Evolutionary conservation across 768 basidiomycete species (phyloP), one percentile per base, ranked within the genome.

Genomic region (Harrya chromipes): DNA sequence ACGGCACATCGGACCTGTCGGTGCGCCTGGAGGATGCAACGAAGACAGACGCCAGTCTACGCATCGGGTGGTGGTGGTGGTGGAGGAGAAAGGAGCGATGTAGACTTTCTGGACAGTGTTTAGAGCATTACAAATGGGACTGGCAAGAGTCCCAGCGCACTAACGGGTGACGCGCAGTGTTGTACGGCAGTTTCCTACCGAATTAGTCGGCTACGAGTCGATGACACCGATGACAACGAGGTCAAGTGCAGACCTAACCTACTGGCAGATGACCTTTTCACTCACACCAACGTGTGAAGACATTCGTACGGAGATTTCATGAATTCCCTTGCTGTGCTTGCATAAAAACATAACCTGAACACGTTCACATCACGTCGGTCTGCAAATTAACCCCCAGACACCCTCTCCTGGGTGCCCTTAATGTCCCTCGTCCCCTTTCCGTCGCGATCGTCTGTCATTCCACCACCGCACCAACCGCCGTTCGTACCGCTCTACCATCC

Each of bases 401-500:
- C 44, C 42, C 40, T 31, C 24, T 27, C 37, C n/a, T 35, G 43
- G 12, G 19, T 27, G 27, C 52, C 60, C 43, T 58, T 61, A 61
- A 61, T 54, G 46, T 49, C 46, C 54, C 37, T 45, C 40, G 9
- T 16, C 37, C 35, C 45, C 50, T 39, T 29, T 54, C 40, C 46
- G 44, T 46, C 40, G 57, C 49, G 55, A 43, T 49, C 64, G 62
- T 49, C 63, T 57, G 16, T 49, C 52, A 29, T 63, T 67, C 75
- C 74, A 74, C 78, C 81, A 79, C 46, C 74, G 69, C 55, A 70
- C 58, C 31, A 92, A 52, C 43, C 87, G 71, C 52, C 80, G 71
- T 68, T 94, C 92, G 47, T 82, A 83, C 43, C 70, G 66, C 64
- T 85, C 85, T 24, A 90, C 72, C 14, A 87, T 74, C 10, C 63